Evolutionary conservation across 257 asterid genomes (phyloP).

Genomic region (Solanum pennellii): DNA sequence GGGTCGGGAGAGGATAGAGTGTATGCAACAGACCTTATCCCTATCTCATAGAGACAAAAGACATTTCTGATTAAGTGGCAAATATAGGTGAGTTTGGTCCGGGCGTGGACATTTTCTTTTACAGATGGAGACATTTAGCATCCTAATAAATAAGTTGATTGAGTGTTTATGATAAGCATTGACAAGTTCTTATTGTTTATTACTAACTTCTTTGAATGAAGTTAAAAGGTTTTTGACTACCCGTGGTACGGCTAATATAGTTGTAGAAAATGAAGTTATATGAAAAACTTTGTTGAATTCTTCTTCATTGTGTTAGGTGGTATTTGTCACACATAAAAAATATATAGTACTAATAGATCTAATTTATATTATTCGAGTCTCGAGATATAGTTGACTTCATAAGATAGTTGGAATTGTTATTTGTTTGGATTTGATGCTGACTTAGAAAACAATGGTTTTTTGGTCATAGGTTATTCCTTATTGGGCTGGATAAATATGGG

Average conservation of each 20-base stretch:
- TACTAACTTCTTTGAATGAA: not conserved
- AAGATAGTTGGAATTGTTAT: not conserved
- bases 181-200: not conserved
- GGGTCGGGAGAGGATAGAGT: not conserved
- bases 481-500: slow-evolving; percentile 60
- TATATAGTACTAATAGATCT: not conserved
- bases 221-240: not conserved
- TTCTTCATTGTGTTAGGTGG: not conserved
- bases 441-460: not conserved
- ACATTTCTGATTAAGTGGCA: not conserved
- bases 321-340: not conserved
- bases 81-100: not conserved
- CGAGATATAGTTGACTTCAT: not conserved
- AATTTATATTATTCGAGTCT: not conserved
- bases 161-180: not conserved
- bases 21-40: not conserved
- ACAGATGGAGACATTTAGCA: not conserved
- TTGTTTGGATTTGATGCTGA: not conserved
- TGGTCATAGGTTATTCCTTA: slow-evolving; percentile 45
- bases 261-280: not conserved
- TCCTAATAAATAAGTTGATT: not conserved
- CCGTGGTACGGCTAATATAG: not conserved
- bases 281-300: not conserved
- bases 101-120: not conserved
- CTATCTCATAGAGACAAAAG: not conserved